phyloP scores from a whole-genome alignment of 1,284 basidiomycete genomes.

The Entoloma clypeatum region DNA sequence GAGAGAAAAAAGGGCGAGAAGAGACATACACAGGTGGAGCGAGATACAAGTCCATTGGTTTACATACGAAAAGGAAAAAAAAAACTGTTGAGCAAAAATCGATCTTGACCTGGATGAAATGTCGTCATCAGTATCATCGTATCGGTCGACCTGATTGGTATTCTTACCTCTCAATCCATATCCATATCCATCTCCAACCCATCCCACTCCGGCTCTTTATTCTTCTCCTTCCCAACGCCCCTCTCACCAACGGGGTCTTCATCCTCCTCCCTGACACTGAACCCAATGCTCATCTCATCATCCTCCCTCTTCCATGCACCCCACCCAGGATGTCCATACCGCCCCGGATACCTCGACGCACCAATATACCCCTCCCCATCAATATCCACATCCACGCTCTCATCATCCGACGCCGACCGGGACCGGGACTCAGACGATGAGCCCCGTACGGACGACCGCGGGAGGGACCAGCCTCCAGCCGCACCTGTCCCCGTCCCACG shows the following conservation, averaged over 20 bases:
- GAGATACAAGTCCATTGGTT: no score
- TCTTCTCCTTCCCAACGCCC: conserved; percentile 13
- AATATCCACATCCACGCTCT: conserved; percentile 28
- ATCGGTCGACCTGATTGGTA: conserved; percentile 5
- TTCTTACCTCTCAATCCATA: conserved; percentile 49
- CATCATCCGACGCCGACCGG: conserved; percentile 29
- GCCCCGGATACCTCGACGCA: conserved; percentile 17
- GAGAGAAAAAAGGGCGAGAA: neutral
- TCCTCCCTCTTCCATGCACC: conserved; percentile 26
- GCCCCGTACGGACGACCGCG: conserved; percentile 48
- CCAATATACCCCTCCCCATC: conserved; percentile 20
- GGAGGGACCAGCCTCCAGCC: conserved; percentile 47
- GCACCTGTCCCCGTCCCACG: conserved; percentile 11
- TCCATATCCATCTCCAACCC: conserved; percentile 69
- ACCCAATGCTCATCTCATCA: conserved; percentile 27
- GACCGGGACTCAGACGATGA: conserved; percentile 25
- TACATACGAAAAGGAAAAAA: no score
- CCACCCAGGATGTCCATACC: conserved; percentile 14
- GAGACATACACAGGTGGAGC: neutral
- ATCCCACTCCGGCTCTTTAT: conserved; percentile 49
- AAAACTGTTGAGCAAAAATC: no score
- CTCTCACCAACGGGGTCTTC: conserved; percentile 24
- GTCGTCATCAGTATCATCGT: no score
- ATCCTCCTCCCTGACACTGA: conserved; percentile 32
- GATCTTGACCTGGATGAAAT: no score